These are phyloP conservation scores for Saksenaea vasiformis DNA, from an alignment of 371 early-diverging fungal species.

Conservation along the genomic window DNA sequence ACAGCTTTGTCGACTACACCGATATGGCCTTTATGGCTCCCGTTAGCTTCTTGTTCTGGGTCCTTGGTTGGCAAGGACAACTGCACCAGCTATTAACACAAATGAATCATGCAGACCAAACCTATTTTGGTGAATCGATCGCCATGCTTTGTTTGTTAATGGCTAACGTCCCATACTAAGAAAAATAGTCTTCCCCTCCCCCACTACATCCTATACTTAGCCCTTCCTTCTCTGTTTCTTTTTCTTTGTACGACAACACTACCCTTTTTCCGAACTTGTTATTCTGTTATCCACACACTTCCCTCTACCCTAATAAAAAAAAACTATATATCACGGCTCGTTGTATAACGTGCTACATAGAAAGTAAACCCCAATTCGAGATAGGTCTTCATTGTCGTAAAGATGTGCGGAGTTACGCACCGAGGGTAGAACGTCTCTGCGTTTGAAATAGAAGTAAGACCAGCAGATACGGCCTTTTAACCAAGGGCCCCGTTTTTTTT, in stretches of 20 bases:
- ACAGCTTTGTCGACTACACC: conserved; percentile 50
- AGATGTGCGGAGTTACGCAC: too few relatives aligned
- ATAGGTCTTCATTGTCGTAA: too few relatives aligned
- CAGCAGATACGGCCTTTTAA: too few relatives aligned
- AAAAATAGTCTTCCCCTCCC: not conserved
- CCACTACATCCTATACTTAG: not conserved
- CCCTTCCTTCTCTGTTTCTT: not conserved
- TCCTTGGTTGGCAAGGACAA: conserved; percentile 51
- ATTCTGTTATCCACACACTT: too few relatives aligned
- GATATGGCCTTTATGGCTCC: conserved; percentile 69
- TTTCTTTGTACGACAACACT: not conserved
- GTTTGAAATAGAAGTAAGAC: too few relatives aligned
- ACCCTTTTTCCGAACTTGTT: not conserved
- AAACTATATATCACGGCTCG: too few relatives aligned
- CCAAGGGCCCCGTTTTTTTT: too few relatives aligned
- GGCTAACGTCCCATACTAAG: conserved; percentile 45
- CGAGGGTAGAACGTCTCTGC: too few relatives aligned
- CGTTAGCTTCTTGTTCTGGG: conserved; percentile 59
- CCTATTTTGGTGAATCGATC: conserved; percentile 67
- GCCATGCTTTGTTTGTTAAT: conserved; percentile 59
- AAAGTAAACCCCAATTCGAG: too few relatives aligned
- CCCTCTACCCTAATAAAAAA: too few relatives aligned
- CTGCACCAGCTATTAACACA: conserved; percentile 37
- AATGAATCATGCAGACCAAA: conserved; percentile 54
- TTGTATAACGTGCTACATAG: too few relatives aligned